These are phyloP conservation scores for Spiraea crenata DNA, from an alignment of 331 rosid genomes.

Conservation along the genomic window DNA sequence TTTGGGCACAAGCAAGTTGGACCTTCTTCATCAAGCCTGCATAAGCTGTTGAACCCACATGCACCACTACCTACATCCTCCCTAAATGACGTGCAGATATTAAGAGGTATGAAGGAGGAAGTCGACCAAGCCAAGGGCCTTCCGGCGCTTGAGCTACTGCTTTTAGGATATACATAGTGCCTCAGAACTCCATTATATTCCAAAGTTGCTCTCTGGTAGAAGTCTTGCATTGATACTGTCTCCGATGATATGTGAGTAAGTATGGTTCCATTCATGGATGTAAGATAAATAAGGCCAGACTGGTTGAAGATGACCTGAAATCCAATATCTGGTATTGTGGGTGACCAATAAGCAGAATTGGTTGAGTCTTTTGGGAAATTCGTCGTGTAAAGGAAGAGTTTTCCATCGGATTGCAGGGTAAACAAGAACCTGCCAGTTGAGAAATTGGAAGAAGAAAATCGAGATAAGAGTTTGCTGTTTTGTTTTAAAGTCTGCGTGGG, in stretches of 20 bases:
- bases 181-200: constrained; percentile 22
- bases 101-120: background rate
- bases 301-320: constrained; percentile 15
- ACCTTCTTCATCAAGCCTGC: constrained; percentile 1
- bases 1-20: constrained; percentile 11
- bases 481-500: constrained; percentile 19
- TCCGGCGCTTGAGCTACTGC: background rate
- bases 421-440: constrained; percentile 9
- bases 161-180: constrained; percentile 3
- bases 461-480: background rate
- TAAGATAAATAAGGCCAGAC: constrained; percentile 3
- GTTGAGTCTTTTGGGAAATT: background rate
- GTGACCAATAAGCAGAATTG: background rate
- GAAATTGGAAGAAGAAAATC: background rate
- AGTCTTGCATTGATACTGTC: background rate
- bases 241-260: background rate
- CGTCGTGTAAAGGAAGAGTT: background rate
- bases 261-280: background rate
- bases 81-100: background rate
- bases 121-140: constrained; percentile 5
- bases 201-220: constrained; percentile 13
- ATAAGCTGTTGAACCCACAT: constrained; percentile 32
- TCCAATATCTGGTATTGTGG: background rate
- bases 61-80: background rate
- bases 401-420: background rate